A percentile compares a stretch with the other conserved stretches of the same genome.
Evolutionary conservation across 2,329 filamentous ascomycete species (phyloP).

Genomic region (Cercospora citrullina): DNA sequence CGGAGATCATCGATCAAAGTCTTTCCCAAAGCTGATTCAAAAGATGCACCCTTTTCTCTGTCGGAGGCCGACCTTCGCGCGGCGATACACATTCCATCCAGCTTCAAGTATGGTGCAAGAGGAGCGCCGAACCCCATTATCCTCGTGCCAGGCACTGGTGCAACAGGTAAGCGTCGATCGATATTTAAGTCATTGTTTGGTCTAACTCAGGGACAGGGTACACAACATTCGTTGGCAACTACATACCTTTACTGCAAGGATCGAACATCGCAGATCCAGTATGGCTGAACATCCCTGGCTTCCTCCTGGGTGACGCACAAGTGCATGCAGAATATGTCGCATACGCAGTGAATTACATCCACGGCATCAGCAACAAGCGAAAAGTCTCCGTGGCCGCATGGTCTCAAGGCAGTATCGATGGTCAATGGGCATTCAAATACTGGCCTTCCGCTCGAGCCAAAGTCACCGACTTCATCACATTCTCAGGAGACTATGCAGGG

Average conservation of each 20-base stretch:
- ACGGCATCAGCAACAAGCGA: neutral
- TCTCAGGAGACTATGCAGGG: neutral
- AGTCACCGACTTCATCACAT: neutral
- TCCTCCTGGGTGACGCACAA: neutral
- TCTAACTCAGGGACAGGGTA: neutral
- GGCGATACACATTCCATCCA: neutral
- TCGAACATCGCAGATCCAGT: neutral
- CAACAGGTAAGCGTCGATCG: neutral
- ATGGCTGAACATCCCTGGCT: neutral
- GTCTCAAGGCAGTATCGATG: neutral
- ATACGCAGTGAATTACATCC: neutral
- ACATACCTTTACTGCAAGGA: neutral
- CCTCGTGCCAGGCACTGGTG: neutral
- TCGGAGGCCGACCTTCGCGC: neutral
- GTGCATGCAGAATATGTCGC: neutral
- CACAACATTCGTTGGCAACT: neutral
- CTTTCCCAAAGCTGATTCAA: neutral
- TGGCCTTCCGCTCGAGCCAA: neutral
- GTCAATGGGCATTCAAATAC: neutral
- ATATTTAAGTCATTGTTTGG: neutral
- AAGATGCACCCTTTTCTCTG: neutral
- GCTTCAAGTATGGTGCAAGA: neutral
- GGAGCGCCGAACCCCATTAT: neutral
- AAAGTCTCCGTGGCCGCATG: neutral
- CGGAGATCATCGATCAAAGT: slow-evolving; percentile 18